Percentiles rank a stretch among this genome's conserved stretches.
These are phyloP conservation scores for Phytophthora fragariaefolia DNA, from an alignment of 352 stramenopile genomes.

Conservation along the genomic window DNA sequence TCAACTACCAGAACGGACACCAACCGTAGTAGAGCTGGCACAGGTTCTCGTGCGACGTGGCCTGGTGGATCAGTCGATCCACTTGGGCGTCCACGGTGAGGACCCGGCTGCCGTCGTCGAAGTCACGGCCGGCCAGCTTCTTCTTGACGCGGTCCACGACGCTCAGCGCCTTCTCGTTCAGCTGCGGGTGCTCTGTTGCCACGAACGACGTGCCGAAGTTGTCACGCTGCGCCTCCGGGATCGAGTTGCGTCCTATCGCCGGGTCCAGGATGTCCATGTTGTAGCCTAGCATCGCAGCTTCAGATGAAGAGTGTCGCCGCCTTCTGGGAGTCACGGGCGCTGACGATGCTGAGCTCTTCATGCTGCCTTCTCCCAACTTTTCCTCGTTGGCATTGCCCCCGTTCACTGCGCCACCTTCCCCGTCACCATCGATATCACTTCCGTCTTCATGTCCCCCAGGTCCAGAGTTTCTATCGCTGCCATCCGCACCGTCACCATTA, in stretches of 20 bases:
- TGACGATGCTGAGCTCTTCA: slow-evolving; percentile 68
- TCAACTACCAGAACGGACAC: slow-evolving; percentile 91
- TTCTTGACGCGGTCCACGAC: slow-evolving; percentile 99
- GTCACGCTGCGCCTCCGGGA: slow-evolving; percentile 62
- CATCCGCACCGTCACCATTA: slow-evolving; percentile 28
- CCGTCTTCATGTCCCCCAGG: slow-evolving; percentile 25
- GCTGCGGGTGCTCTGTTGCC: slow-evolving; percentile 70
- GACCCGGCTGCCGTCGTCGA: slow-evolving; percentile 88
- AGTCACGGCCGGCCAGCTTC: slow-evolving; percentile 99
- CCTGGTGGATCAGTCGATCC: slow-evolving; percentile 98
- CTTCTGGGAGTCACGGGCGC: slow-evolving; percentile 49
- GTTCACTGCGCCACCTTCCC: slow-evolving; percentile 28
- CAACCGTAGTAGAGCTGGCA: slow-evolving; percentile 99
- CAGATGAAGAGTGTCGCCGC: slow-evolving; percentile 65
- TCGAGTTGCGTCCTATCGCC: slow-evolving; percentile 65
- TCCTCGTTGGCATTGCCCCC: slow-evolving; percentile 39
- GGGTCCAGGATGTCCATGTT: slow-evolving; percentile 68
- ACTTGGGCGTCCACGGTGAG: slow-evolving; percentile 94
- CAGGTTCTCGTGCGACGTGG: slow-evolving; percentile 99
- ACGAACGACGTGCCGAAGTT: slow-evolving; percentile 59
- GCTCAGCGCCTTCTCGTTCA: slow-evolving; percentile 93
- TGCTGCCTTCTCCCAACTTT: slow-evolving; percentile 46
- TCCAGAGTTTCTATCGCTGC: slow-evolving; percentile 25
- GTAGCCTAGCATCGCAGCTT: slow-evolving; percentile 65
- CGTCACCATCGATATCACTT: slow-evolving; percentile 30